These are phyloP conservation scores for Solanum gandarillasii DNA, from an alignment of 257 asterid genomes.

Conservation along the genomic window DNA sequence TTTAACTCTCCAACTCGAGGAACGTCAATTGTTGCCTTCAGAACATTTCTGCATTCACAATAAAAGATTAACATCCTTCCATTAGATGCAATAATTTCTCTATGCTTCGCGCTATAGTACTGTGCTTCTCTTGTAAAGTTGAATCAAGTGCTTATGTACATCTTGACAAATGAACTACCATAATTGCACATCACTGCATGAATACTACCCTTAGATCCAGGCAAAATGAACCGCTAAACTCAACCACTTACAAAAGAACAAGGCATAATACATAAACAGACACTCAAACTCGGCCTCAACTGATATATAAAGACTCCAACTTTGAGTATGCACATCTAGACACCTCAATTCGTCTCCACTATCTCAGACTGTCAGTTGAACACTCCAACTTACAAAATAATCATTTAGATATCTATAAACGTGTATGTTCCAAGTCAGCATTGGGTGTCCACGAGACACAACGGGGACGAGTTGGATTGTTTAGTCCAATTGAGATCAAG, in stretches of 20 bases:
- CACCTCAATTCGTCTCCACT: background rate
- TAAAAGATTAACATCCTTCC: background rate
- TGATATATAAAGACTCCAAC: background rate
- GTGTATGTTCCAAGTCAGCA: accelerated
- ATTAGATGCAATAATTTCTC: background rate
- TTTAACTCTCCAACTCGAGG: slow-evolving; percentile 73
- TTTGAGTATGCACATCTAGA: background rate
- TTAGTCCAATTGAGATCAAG: background rate
- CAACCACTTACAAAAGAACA: background rate
- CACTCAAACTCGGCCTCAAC: background rate
- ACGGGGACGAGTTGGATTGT: background rate
- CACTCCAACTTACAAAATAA: background rate
- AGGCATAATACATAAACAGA: background rate
- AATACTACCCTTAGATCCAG: background rate
- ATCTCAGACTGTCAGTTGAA: background rate
- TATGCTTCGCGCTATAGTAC: background rate
- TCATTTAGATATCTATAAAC: background rate
- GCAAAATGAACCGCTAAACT: background rate
- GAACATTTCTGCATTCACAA: slow-evolving; percentile 58
- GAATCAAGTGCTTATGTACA: background rate
- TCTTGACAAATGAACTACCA: background rate
- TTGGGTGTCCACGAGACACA: background rate
- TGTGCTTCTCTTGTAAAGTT: background rate
- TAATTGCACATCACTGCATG: background rate
- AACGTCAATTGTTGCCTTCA: slow-evolving; percentile 89